These are phyloP conservation scores for Ogataea pini DNA, from an alignment of 805 yeast genomes.

Conservation along the genomic window DNA sequence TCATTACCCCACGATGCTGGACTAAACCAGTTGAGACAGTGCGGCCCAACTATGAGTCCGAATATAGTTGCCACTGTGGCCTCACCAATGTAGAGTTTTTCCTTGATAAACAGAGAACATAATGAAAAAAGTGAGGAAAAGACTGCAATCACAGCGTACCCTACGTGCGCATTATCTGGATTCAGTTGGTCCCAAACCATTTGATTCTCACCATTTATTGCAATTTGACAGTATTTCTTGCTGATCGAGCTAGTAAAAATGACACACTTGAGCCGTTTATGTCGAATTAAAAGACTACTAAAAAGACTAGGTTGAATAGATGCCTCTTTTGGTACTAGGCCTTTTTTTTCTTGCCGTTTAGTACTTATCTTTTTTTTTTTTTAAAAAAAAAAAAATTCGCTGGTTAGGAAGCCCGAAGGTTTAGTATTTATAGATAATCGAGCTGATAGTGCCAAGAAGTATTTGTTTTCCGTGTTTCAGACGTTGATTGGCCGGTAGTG, in stretches of 20 bases:
- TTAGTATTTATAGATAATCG: background rate
- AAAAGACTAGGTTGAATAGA: no score
- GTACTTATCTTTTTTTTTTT: background rate
- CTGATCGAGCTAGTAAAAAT: background rate
- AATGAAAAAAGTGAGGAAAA: conserved; percentile 59
- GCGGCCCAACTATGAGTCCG: conserved; percentile 62
- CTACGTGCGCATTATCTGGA: conserved; percentile 38
- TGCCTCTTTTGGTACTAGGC: background rate
- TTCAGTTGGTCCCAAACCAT: conserved; percentile 38
- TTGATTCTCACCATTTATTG: background rate
- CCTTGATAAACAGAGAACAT: conserved; percentile 59
- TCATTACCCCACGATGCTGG: conserved; percentile 60
- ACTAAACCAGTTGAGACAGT: conserved; percentile 56
- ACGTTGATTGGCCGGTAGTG: background rate
- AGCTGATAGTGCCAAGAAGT: background rate
- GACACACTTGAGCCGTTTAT: background rate
- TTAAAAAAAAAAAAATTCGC: background rate
- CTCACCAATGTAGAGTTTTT: conserved; percentile 61
- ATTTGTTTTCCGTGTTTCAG: background rate
- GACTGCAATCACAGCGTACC: conserved; percentile 61
- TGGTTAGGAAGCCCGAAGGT: conserved; percentile 6
- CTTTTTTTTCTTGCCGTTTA: background rate
- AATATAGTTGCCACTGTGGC: conserved; percentile 66
- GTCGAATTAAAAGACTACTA: no score
- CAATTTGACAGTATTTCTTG: background rate